Percentiles rank a stretch among this genome's conserved stretches.
Conservation (phyloP, 2,329 filamentous ascomycete species). For the Fragosphaeria purpurea region DNA sequence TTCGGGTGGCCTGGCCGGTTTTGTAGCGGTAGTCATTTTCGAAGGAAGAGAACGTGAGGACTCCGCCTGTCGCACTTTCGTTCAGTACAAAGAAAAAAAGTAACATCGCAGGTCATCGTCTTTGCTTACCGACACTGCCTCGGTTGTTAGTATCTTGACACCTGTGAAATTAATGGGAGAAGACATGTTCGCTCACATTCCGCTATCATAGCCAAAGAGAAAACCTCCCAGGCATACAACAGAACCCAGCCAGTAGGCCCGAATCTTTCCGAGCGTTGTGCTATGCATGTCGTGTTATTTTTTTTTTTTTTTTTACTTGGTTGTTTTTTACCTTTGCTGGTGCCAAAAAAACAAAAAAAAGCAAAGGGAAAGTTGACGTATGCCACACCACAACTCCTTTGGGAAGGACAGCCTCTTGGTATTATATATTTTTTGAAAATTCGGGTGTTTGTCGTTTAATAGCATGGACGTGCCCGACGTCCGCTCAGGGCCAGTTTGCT, state of each 20-base stretch:
- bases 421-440: neutral
- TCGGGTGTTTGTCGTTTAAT: neutral
- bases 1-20: neutral
- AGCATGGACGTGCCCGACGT: no score
- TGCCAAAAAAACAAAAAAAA: neutral
- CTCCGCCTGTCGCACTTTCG: no score
- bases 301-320: no score
- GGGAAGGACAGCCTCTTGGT: no score
- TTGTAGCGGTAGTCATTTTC: slow-evolving; percentile 14
- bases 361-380: neutral
- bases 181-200: neutral
- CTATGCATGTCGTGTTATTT: neutral
- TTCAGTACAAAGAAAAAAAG: no score
- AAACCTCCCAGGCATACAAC: slow-evolving; percentile 3
- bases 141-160: neutral
- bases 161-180: no score
- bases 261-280: neutral
- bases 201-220: slow-evolving; percentile 4
- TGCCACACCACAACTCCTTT: neutral
- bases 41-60: slow-evolving; percentile 2
- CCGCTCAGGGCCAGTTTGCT: no score
- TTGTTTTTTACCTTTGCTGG: neutral
- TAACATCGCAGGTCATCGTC: neutral
- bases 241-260: slow-evolving; percentile 2
- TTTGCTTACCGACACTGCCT: neutral